These are phyloP conservation scores for Suhomyces sp. DNA, from an alignment of 805 yeast genomes.

Conservation along the genomic window DNA sequence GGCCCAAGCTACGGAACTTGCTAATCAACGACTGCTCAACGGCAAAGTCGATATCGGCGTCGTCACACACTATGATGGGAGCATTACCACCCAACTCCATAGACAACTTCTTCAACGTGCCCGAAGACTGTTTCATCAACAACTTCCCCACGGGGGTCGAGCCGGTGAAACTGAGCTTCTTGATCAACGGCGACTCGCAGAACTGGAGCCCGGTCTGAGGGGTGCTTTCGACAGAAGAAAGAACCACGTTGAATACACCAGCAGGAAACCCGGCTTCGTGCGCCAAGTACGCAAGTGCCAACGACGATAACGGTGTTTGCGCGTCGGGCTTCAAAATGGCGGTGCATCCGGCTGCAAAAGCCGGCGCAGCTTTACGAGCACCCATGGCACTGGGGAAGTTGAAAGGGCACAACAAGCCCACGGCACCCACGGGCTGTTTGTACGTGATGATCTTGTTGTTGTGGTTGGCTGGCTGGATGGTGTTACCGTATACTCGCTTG, in stretches of 20 bases:
- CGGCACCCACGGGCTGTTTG: slow-evolving; percentile 62
- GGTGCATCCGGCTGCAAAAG: slow-evolving; percentile 64
- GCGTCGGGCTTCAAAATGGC: slow-evolving; percentile 59
- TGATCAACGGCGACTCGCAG: slow-evolving; percentile 47
- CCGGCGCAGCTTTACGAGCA: slow-evolving; percentile 62
- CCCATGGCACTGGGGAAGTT: slow-evolving; percentile 70
- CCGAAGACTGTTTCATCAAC: slow-evolving; percentile 54
- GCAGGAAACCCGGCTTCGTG: slow-evolving; percentile 60
- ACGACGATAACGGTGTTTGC: slow-evolving; percentile 58
- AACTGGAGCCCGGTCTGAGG: slow-evolving; percentile 52
- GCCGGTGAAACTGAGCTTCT: slow-evolving; percentile 62
- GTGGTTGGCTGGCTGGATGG: slow-evolving; percentile 53
- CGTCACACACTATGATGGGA: slow-evolving; percentile 59
- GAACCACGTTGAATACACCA: slow-evolving; percentile 53
- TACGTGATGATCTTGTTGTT: slow-evolving; percentile 51
- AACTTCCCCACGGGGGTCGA: slow-evolving; percentile 62
- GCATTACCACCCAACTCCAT: slow-evolving; percentile 70
- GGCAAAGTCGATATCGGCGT: slow-evolving; percentile 56
- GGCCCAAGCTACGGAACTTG: slow-evolving; percentile 61
- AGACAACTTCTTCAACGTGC: slow-evolving; percentile 57
- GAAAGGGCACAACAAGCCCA: slow-evolving; percentile 64
- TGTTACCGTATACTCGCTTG: slow-evolving; percentile 52
- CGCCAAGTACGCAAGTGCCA: slow-evolving; percentile 54
- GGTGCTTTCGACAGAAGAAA: slow-evolving; percentile 46
- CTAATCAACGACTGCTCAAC: slow-evolving; percentile 51